Percentiles rank a stretch among this genome's conserved stretches.
These are phyloP conservation scores for Panus rudis DNA, from an alignment of 768 basidiomycete species.

Conservation along the genomic window DNA sequence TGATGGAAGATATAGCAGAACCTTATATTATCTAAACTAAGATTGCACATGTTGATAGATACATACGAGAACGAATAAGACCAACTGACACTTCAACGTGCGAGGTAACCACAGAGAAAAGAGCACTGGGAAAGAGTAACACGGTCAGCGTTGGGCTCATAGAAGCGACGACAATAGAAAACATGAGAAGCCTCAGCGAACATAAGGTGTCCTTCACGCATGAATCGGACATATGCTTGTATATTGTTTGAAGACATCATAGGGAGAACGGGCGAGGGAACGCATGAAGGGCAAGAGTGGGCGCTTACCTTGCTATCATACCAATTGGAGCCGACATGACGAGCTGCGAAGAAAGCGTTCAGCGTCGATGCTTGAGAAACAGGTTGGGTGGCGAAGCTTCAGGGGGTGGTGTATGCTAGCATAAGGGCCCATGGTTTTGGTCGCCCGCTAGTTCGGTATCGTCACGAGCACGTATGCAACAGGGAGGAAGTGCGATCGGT, in stretches of 20 bases:
- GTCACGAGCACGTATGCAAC: slow-evolving; percentile 6
- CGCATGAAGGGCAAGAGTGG: not conserved
- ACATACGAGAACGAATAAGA: too few species aligned
- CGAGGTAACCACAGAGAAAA: too few species aligned
- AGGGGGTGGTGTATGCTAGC: slow-evolving; percentile 40
- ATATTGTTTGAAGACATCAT: slow-evolving; percentile 43
- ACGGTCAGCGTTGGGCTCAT: not conserved
- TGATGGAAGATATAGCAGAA: too few species aligned
- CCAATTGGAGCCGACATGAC: not conserved
- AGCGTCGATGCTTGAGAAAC: not conserved
- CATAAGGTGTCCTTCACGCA: slow-evolving; percentile 47
- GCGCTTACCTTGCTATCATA: slow-evolving; percentile 7
- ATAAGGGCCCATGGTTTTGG: slow-evolving; percentile 10
- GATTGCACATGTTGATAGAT: too few species aligned
- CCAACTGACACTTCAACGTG: too few species aligned
- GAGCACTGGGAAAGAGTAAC: too few species aligned
- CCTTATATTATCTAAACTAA: too few species aligned
- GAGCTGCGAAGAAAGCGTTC: not conserved
- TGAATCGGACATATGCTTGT: slow-evolving; percentile 75
- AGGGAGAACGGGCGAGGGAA: slow-evolving; percentile 17
- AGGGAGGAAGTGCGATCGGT: slow-evolving; percentile 2
- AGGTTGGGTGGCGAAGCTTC: slow-evolving; percentile 19
- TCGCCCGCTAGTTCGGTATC: slow-evolving; percentile 31
- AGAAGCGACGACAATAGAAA: not conserved
- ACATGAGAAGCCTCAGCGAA: slow-evolving; percentile 37